Conservation (phyloP, 2,329 filamentous ascomycete species). For the Arthrobotrys conoides region DNA sequence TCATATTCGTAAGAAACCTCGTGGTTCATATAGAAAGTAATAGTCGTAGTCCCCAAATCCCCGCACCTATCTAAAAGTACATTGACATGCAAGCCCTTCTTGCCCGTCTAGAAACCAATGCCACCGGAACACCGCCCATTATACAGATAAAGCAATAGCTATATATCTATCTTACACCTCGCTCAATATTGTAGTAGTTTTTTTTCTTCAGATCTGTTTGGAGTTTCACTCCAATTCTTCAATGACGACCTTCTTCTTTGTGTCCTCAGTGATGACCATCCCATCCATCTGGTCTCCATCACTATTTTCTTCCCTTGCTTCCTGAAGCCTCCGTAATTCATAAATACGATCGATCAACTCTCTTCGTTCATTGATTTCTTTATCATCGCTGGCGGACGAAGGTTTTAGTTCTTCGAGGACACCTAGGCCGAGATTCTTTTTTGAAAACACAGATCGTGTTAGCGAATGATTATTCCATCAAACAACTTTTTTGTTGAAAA, state of each 20-base stretch:
- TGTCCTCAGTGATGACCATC: constrained; percentile 24
- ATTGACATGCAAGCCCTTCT: background rate
- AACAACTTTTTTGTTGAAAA: background rate
- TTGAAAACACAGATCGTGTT: constrained; percentile 4
- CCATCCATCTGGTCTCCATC: constrained; percentile 12
- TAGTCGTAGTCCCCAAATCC: background rate
- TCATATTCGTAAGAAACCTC: background rate
- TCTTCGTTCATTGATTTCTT: constrained; percentile 38
- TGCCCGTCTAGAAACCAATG: background rate
- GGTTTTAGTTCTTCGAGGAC: constrained; percentile 68
- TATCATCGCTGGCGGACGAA: constrained; percentile 12
- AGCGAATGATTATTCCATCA: constrained; percentile 1
- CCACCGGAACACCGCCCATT: background rate
- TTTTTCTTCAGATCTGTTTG: background rate
- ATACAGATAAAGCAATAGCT: background rate
- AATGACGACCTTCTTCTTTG: constrained; percentile 43
- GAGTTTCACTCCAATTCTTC: constrained; percentile 44
- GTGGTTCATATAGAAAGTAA: background rate
- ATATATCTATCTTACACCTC: constrained; percentile 36
- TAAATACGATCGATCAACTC: constrained; percentile 41
- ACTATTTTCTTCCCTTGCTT: constrained; percentile 17
- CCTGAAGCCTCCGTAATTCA: constrained; percentile 39
- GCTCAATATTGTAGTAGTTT: background rate
- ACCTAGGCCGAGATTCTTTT: constrained; percentile 68
- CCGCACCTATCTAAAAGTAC: background rate